Evolutionary conservation across 345 rosid genomes (phyloP), one percentile per base, ranked within the genome.

Genomic region (Salix suchowensis): DNA sequence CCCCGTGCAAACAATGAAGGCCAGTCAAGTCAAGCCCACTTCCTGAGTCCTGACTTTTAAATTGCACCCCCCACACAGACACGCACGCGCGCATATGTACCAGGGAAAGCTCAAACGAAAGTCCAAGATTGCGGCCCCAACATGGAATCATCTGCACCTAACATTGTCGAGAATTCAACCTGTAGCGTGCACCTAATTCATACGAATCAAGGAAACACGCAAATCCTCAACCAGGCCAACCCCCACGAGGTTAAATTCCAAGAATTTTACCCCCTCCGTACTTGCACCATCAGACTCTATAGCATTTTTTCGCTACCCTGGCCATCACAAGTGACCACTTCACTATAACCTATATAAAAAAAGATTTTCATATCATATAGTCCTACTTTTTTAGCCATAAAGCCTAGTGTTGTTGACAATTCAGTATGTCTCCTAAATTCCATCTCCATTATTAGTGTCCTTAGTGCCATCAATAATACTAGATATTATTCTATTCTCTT

Each of bases 381-480:
- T 6, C 23, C 48, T 66, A 52, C 52, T 55, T 21, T 76, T 68
- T 11, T 18, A 54, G 24, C 28, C 24, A 36, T 7, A 30, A 55
- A 68, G 54, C 36, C 37, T 5, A 48, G 32, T 71, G 62, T 34
- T 64, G 66, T 37, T 65, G 71, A 65, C 13, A 71, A 72, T 55
- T 61, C 73, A 50, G 71, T 71, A 18, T 71, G 75, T 69, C 76
- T 65, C 66, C 55, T 36, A 32, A 23, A 66, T 36, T 52, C 67
- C 76, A 24, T 65, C 76, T 67, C 73, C 73, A 78, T 55, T 58
- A 55, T 67, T 39, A 23, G 71, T 52, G 76, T 50, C 71, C 39
- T 39, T 26, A 14, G 44, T 72, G 81, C 28, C 65, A 64, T 65
- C 80, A 72, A 71, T 78, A 52, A 72, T 66, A 66, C 76, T 15